Conservation (phyloP, 345 rosid genomes). For the Bretschneidera sinensis region DNA sequence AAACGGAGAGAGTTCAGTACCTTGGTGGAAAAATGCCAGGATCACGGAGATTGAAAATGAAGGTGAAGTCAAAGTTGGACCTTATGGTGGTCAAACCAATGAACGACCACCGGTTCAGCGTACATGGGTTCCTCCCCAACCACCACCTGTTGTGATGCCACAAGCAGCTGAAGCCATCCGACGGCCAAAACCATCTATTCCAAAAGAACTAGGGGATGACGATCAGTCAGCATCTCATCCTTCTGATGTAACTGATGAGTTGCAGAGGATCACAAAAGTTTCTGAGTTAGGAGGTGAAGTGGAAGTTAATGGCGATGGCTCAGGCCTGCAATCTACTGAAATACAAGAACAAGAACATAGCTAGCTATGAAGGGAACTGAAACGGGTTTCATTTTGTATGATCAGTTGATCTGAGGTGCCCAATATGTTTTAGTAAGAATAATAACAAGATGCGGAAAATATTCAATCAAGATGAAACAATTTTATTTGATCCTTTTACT, state of each 20-base stretch:
- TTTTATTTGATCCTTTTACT: background rate
- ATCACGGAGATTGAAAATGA: conserved; percentile 61
- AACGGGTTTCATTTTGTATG: background rate
- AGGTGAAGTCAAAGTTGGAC: conserved; percentile 32
- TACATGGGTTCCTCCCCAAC: conserved; percentile 91
- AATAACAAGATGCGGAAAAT: no score
- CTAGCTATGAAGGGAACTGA: conserved; percentile 32
- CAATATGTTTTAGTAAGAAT: background rate
- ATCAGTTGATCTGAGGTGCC: conserved; percentile 2
- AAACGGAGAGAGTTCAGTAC: conserved; percentile 31
- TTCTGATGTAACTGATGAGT: conserved; percentile 42
- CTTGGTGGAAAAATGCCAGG: conserved; percentile 69
- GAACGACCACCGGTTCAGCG: conserved; percentile 58
- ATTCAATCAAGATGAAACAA: background rate
- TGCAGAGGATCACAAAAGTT: conserved; percentile 66
- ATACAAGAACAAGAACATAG: conserved; percentile 51
- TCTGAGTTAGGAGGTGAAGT: conserved; percentile 59
- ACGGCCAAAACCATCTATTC: conserved; percentile 57
- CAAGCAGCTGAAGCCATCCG: conserved; percentile 97
- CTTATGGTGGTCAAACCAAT: conserved; percentile 32
- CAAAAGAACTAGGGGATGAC: conserved; percentile 48
- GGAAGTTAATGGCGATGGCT: conserved; percentile 30
- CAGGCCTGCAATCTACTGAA: conserved; percentile 41
- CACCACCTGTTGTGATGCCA: conserved; percentile 88
- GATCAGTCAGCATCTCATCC: conserved; percentile 34